Percentiles rank a stretch among this genome's conserved stretches.
Conservation (phyloP, 1,139 yeast genomes). For the Taiozyma sp. region DNA sequence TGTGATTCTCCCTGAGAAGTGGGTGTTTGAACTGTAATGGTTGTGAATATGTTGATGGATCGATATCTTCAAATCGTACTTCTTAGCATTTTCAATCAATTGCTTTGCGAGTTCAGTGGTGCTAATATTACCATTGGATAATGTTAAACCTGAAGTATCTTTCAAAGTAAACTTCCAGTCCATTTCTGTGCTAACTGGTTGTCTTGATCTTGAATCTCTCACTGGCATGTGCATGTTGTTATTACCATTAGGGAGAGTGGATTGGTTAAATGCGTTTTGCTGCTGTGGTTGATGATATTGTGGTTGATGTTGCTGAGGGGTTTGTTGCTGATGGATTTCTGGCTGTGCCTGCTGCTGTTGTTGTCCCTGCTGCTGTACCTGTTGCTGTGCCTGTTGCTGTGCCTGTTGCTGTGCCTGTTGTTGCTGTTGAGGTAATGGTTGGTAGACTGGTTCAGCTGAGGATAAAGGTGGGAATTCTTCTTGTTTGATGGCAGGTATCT, state of each 20-base stretch:
- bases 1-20: slow-evolving; percentile 5
- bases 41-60: slow-evolving; percentile 71
- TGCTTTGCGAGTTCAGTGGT: slow-evolving; percentile 49
- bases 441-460: neutral
- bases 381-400: neutral
- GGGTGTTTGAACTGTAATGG: slow-evolving; percentile 34
- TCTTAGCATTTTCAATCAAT: slow-evolving; percentile 57
- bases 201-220: slow-evolving; percentile 17
- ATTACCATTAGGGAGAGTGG: slow-evolving; percentile 2
- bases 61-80: slow-evolving; percentile 54
- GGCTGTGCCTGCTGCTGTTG: neutral
- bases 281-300: slow-evolving; percentile 1
- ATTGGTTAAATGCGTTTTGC: neutral
- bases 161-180: slow-evolving; percentile 37
- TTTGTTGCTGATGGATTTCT: neutral
- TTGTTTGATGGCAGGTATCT: neutral
- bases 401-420: neutral
- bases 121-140: slow-evolving; percentile 43
- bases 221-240: slow-evolving; percentile 9
- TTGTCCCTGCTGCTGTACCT: too few relatives aligned
- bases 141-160: slow-evolving; percentile 29
- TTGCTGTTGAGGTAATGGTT: neutral
- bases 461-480: neutral
- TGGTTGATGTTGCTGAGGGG: neutral
- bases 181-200: slow-evolving; percentile 23